A percentile compares a stretch with the other conserved stretches of the same genome.
Evolutionary conservation across 495 filamentous ascomycete species (phyloP).

Genomic region (Lentithecium fluviatile): DNA sequence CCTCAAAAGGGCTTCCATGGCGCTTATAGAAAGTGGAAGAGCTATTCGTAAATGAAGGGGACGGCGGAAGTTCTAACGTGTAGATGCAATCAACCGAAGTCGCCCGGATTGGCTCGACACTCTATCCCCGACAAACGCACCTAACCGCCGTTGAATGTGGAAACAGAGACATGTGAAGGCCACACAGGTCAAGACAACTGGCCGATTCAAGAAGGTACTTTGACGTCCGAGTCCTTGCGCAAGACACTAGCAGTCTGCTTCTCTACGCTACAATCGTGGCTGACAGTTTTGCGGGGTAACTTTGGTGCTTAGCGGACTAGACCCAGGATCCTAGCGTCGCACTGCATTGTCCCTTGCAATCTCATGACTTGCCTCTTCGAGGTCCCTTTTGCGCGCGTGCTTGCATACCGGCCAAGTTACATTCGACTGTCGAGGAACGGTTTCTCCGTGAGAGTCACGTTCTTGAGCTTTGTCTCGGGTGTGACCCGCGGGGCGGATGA

Average conservation of each 20-base stretch:
- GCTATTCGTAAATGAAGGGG: not conserved
- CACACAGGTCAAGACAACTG: conserved; percentile 5
- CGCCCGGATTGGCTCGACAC: conserved; percentile 1
- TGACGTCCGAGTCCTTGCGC: conserved; percentile 3
- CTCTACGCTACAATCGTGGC: not conserved
- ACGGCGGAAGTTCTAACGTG: not conserved
- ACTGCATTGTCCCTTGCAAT: not conserved
- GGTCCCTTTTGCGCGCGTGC: conserved; percentile 3
- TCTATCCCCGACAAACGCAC: conserved; percentile 9
- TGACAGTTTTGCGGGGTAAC: conserved; percentile 16
- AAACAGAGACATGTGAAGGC: conserved; percentile 15
- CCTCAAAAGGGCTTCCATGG: no score
- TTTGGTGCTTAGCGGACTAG: not conserved
- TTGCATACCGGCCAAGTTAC: not conserved
- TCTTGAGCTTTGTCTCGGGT: not conserved
- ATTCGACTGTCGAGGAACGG: not conserved
- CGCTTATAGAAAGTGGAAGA: not conserved
- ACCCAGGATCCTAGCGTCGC: not conserved
- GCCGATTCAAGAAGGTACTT: not conserved
- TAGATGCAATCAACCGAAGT: conserved; percentile 12
- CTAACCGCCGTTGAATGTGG: conserved; percentile 2
- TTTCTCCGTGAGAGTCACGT: not conserved
- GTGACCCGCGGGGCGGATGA: conserved; percentile 9
- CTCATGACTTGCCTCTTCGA: conserved; percentile 22
- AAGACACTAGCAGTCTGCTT: no score